Evolutionary conservation across 1,284 basidiomycete species (phyloP).

Genomic region (Cutaneotrichosporon cavernicola): DNA sequence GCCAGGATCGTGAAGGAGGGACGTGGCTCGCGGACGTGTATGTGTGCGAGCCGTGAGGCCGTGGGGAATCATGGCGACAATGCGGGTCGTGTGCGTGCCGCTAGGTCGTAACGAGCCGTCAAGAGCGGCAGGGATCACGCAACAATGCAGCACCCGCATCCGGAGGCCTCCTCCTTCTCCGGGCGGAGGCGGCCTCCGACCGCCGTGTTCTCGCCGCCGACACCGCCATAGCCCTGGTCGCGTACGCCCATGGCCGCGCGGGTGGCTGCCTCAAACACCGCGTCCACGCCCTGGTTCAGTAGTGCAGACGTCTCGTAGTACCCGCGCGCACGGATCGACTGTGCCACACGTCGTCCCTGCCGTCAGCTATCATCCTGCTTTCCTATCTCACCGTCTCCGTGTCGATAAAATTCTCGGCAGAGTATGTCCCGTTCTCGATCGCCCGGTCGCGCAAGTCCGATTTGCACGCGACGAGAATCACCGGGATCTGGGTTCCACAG

Average conservation of each 20-base stretch:
- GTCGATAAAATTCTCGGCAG: constrained; percentile 50
- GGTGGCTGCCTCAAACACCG: constrained; percentile 92
- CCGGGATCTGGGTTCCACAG: constrained; percentile 65
- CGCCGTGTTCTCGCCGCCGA: constrained; percentile 32
- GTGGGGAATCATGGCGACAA: constrained; percentile 2
- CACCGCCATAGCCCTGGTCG: constrained; percentile 60
- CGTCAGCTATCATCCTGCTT: background rate
- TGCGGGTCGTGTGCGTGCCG: background rate
- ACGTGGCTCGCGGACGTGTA: background rate
- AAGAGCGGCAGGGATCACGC: background rate
- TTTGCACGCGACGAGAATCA: constrained; percentile 57
- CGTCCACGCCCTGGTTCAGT: constrained; percentile 88
- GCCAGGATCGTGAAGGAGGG: constrained; percentile 2
- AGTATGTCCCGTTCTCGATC: constrained; percentile 47
- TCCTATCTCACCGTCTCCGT: constrained; percentile 47
- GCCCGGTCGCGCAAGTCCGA: constrained; percentile 58
- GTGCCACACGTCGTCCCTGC: constrained; percentile 72
- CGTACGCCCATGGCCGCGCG: constrained; percentile 90
- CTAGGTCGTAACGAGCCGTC: background rate
- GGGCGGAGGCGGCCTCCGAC: constrained; percentile 12
- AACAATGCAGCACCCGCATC: constrained; percentile 26
- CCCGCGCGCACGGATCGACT: constrained; percentile 76
- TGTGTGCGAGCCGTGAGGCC: background rate
- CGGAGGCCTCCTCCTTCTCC: constrained; percentile 14
- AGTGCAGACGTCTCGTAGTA: constrained; percentile 93